Conservation (phyloP, 78 protist genomes). For the Diacronema lutheri region DNA sequence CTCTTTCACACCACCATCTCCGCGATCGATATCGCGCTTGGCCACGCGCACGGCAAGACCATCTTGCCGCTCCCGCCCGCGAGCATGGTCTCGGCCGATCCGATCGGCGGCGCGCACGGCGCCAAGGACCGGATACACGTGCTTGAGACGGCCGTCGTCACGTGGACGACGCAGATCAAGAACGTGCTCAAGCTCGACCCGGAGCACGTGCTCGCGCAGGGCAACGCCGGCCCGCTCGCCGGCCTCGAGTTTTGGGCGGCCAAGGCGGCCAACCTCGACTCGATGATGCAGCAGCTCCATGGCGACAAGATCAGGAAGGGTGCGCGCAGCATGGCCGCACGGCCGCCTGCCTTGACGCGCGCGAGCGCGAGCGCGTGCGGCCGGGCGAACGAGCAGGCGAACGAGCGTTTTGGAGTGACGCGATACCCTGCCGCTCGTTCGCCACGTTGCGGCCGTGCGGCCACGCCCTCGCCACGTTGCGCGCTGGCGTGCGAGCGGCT, state of each 20-base stretch:
- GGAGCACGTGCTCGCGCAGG: not conserved
- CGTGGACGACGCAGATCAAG: constrained; percentile 69
- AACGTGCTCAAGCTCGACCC: constrained; percentile 20
- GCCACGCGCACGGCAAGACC: constrained; percentile 47
- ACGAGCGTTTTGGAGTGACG: no score
- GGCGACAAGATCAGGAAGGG: constrained; percentile 4
- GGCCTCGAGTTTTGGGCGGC: constrained; percentile 72
- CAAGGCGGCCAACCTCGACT: constrained; percentile 43
- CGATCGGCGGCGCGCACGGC: not conserved
- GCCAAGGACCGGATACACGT: constrained; percentile 49
- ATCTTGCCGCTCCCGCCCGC: constrained; percentile 55
- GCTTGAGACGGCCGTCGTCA: constrained; percentile 48
- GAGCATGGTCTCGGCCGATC: not conserved
- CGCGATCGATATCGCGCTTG: constrained; percentile 17
- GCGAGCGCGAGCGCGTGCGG: no score
- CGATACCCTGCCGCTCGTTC: no score
- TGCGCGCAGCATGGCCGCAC: no score
- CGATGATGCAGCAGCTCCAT: constrained; percentile 29
- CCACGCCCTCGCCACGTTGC: no score
- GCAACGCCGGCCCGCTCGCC: constrained; percentile 51
- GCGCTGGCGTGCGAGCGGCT: no score
- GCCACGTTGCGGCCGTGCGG: no score
- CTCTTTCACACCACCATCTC: not conserved
- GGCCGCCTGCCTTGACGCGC: no score
- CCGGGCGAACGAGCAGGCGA: no score